Evolutionary conservation across 768 basidiomycete genomes (phyloP), one percentile per base, ranked within the genome.

Genomic region (Panellus pusillus): DNA sequence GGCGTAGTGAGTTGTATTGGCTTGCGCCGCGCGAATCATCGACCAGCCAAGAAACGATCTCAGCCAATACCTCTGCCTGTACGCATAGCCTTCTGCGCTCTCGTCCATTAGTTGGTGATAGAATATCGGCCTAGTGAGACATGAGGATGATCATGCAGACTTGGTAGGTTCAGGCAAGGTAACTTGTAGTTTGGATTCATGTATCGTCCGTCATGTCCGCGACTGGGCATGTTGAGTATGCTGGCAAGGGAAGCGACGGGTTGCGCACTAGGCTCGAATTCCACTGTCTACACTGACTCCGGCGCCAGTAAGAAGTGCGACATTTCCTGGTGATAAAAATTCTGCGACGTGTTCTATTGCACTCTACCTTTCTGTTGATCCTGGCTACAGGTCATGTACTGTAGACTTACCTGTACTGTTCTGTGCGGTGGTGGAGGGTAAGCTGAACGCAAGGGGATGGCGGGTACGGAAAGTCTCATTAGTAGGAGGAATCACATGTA

Each of bases 261-360:
- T 4, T 27, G 42, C 58, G 42, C 47, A 60, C 58, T 98, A 97
- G n/a, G 94, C 93, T 60, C 92, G 78, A 55, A 98, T 96, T 41
- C 96, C 96, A 24, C 89, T 92, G 69, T 98, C 96, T 27, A 98
- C 94, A 67, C 89, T 91, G 60, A 97, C 91, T 7, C 96, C 96
- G 0, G 96, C 96, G 2, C 94, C 94, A 0, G 93, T 94, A 50
- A 98, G 67, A 14, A 93, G 72, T 0, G 86, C 72, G 44, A 83
- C 82, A 68, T 83, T 86, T n/a, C 92, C 91, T 4, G 76, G 71
- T 0, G 76, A 70, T 17, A 96, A 68, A 62, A 95, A 95, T 2
- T 74, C n/a, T 4, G 82, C 72, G 50, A 91, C 78, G 47, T 81
- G 79, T 28, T 85, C 74, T 42, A 82, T 69, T 11, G 88, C 88